Evolutionary conservation across 2,329 filamentous ascomycete genomes (phyloP), one percentile per base, ranked within the genome.

Genomic region (Neonectria magnoliae): DNA sequence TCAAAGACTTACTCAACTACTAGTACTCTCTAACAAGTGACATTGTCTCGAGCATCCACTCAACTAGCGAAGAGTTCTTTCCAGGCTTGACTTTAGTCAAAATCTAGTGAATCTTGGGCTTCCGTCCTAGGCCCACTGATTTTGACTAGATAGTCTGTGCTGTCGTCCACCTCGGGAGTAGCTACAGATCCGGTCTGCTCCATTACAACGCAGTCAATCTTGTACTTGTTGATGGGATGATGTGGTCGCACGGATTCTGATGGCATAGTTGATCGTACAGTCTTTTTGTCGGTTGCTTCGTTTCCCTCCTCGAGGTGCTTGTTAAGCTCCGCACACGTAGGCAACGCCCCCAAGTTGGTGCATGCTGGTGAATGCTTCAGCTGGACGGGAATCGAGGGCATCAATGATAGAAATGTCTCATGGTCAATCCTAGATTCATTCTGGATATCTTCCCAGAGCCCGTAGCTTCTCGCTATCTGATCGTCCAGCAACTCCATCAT

Each of bases 401-500:
- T 25, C 31, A 20, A 33, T 5, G 54, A 47, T 13, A 47, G 14
- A 27, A 53, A 42, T 6, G 25, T 38, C n/a, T 67, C 60, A 5
- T 54, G 33, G n/a, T 69, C 68, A 10, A 53, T 55, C 13, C 64
- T 57, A 7, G 38, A 18, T 3, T 63, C 59, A 5, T 50, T 33
- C 7, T 60, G 44, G n/a, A 52, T 56, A 20, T 54, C 48, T 9
- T 48, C 31, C 62, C 57, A 70, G 8, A 67, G 16, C 10, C 55
- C 58, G 10, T 62, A 60, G 13, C 64, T 66, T 25, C 66, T 69
- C 27, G 68, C 68, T 48, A 76, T 75, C 60, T 74, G 72, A 13
- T 74, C 66, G 13, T 76, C 72, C 13, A 77, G 70, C 52, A 76
- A 62, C 20, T 73, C 72, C 59, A 76, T 70, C 63, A 75, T 70